Percentiles rank a stretch among this genome's conserved stretches.
Evolutionary conservation across 1,139 yeast genomes (phyloP).

Genomic region (Eremothecium sinecaudum): DNA sequence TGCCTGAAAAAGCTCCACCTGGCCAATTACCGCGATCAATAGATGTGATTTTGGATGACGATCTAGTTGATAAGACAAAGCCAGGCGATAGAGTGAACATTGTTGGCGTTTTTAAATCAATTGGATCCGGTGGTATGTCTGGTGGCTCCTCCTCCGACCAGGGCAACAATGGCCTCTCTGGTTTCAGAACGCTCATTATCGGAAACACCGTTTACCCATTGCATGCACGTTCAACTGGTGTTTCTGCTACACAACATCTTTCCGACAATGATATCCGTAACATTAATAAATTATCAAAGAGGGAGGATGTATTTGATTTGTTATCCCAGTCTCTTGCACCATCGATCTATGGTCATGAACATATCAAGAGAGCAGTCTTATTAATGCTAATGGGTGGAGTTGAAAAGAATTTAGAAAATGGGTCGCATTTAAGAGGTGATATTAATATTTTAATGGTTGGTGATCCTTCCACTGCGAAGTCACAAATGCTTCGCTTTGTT

Average conservation of each 20-base stretch:
- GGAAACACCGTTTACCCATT: conserved; percentile 86
- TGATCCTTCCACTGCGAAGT: conserved; percentile 97
- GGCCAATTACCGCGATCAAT: conserved; percentile 94
- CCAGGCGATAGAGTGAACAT: conserved; percentile 96
- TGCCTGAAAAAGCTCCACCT: conserved; percentile 98
- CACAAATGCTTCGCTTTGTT: conserved; percentile 89
- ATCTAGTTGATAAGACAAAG: conserved; percentile 80
- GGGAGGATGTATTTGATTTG: conserved; percentile 63
- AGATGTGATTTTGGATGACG: conserved; percentile 88
- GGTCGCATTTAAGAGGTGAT: conserved; percentile 97
- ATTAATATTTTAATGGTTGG: conserved; percentile 94
- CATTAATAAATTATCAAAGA: conserved; percentile 67
- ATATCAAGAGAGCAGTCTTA: conserved; percentile 83
- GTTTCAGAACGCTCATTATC: conserved; percentile 70
- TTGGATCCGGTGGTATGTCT: conserved; percentile 59
- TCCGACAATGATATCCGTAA: conserved; percentile 80
- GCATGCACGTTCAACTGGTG: conserved; percentile 83
- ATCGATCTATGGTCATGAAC: conserved; percentile 87
- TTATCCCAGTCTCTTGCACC: conserved; percentile 88
- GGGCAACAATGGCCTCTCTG: conserved; percentile 45
- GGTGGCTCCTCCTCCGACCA: conserved; percentile 23
- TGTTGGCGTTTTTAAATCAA: conserved; percentile 87
- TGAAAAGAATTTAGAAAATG: conserved; percentile 88
- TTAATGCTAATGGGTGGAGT: conserved; percentile 90
- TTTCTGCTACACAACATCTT: conserved; percentile 63